Base-by-base conservation (phyloP, 441 rosid species). In the Geranium incanum region DNA sequence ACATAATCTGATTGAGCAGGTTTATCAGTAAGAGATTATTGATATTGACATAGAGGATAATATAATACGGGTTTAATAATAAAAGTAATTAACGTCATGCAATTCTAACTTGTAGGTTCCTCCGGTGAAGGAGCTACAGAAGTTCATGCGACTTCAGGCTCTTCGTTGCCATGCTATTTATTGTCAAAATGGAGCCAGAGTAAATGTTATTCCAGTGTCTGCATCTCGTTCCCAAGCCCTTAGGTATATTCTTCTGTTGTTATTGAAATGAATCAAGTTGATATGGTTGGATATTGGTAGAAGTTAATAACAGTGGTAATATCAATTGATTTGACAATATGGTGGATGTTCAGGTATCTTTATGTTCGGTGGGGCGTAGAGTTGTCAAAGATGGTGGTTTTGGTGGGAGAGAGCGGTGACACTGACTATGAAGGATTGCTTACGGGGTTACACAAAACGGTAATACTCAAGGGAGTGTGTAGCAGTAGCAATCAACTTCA, bases 211-310 rank as follows among this genome's bases (percentile, higher is more conserved):
- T 69, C 99, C 99, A 0, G 95, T 89, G 62, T 77, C 85, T 75
- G 97, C 99, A 68, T 95, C 99, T 38, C 97, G 99, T 2, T 78
- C 89, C 74, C 99, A 93, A 83, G 97, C 97, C 60, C 89, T 95
- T 45, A 89, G 99, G 99, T 95, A 82, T n/a, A 60, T n/a, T 66
- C 68, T 65, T 67, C 36, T 19, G 8, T 50, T 67, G 69, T 15
- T 57, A 70, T 16, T 41, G 48, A 63, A 43, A n/a, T 7, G 8
- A 18, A 12, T 48, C 50, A 63, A n/a, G 3, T 19, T 43, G 37
- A 57, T 38, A 4, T 7, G 33, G 28, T 23, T 55, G 66, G 48
- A 55, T 33, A 38, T 41, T 16, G 38, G 23, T 7, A 21, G 37
- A n/a, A 39, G 23, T 19, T 12, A 69, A 18, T 70, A 23, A 33